Percentiles rank a stretch among this genome's conserved stretches.
Conservation (phyloP, 805 yeast genomes). For the Dipodascopsis tothii region DNA sequence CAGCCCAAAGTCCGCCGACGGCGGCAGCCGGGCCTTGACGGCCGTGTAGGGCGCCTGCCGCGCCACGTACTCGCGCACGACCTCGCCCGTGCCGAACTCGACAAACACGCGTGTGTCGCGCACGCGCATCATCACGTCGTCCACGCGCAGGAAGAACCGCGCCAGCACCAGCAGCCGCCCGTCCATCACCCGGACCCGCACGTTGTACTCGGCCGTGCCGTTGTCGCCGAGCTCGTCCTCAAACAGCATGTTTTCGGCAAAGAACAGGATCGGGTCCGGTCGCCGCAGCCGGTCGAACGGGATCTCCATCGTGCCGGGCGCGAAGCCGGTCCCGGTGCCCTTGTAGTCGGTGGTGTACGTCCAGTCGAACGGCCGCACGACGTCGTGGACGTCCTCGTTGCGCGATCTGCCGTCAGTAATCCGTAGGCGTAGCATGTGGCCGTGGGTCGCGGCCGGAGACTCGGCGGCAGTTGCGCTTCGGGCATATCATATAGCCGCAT, state of each 20-base stretch:
- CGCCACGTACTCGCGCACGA: constrained; percentile 70
- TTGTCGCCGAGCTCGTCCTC: constrained; percentile 97
- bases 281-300: constrained; percentile 64
- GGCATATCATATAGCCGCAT: no score
- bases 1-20: constrained; percentile 57
- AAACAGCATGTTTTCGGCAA: constrained; percentile 77
- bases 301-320: constrained; percentile 36
- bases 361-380: constrained; percentile 90
- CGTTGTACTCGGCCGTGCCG: constrained; percentile 72
- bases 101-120: constrained; percentile 79
- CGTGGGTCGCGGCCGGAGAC: no score
- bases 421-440: constrained; percentile 12
- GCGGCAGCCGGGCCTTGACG: constrained; percentile 38
- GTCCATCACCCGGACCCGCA: constrained; percentile 84
- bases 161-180: constrained; percentile 64
- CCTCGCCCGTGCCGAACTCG: constrained; percentile 56
- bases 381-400: constrained; percentile 43
- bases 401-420: background rate
- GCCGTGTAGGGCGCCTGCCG: constrained; percentile 51
- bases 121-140: constrained; percentile 75
- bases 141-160: constrained; percentile 80
- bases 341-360: constrained; percentile 77
- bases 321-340: constrained; percentile 39
- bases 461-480: no score
- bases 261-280: constrained; percentile 81